Base-by-base conservation (phyloP, 1,284 basidiomycete genomes). In the Anthracocystis walkeri region DNA sequence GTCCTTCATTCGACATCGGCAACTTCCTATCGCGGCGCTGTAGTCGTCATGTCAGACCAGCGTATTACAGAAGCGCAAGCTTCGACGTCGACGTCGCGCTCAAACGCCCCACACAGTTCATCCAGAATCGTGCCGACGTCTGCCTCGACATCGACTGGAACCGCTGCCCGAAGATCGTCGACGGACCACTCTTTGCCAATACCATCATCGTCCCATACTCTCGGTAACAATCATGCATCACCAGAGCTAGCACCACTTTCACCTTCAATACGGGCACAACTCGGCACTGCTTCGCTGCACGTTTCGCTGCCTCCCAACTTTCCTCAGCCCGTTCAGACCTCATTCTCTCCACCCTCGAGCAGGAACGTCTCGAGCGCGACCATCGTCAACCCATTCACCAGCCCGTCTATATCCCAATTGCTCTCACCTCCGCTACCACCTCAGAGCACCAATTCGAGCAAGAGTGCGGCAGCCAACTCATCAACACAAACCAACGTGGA, bases 261-360 rank as follows among this genome's bases (percentile, higher is more conserved):
- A 23, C 46, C 69, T 10, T 58, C 59, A 8, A 40, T 63, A 50
- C 57, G 54, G 16, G 33, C 66, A 14, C 66, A 58, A 42, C 60
- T 64, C n/a, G 60, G 54, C 5, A 23, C 65, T 14, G 58, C 72
- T 14, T 75, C 72, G 7, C 61, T 80, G 5, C 78, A 80, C 35
- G 78, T 80, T 40, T 71, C 63, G 23, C 65, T 80, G 2, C 78
- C 78, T n/a, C 78, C 78, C 51, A 77, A 77, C 54, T 74, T 77
- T 46, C 78, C 78, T 8, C 62, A 68, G 25, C 78, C 78, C 1
- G 64, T 71, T 6, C 55, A 73, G 49, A 80, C 77, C 16, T 74
- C 78, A 50, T 80, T 80, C 49, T 80, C 78, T 33, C 78, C 78
- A 18, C 77, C 77, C 10, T 23, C 74, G 1, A 55, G 65, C 50